A percentile compares a stretch with the other conserved stretches of the same genome.
phyloP scores from a whole-genome alignment of 768 basidiomycete genomes.

The Mycena latifolia region DNA sequence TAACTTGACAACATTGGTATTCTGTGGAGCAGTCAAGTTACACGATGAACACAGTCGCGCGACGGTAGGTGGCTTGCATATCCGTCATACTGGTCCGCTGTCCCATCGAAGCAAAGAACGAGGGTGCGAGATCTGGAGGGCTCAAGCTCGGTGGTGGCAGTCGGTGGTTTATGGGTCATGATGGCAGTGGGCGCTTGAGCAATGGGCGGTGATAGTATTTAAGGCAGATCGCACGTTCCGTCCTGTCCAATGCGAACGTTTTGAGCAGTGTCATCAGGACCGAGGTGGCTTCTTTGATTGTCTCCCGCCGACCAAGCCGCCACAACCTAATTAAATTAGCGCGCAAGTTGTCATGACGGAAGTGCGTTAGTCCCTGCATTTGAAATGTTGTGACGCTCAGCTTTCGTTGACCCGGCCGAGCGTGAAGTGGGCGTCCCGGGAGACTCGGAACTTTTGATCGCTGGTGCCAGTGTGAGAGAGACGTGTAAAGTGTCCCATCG shows the following conservation, averaged over 20 bases:
- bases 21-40: conserved; percentile 44
- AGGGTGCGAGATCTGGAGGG: conserved; percentile 47
- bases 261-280: neutral
- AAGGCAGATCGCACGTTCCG: neutral
- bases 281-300: no score
- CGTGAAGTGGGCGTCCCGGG: no score
- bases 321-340: no score
- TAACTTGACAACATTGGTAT: conserved; percentile 80
- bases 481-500: no score
- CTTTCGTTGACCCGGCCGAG: no score
- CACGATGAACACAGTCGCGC: neutral
- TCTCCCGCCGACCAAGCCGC: no score
- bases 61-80: conserved; percentile 37
- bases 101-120: conserved; percentile 74
- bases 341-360: no score
- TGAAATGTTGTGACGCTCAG: no score
- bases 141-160: conserved; percentile 2
- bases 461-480: no score
- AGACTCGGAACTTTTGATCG: no score
- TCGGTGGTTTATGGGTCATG: conserved; percentile 13
- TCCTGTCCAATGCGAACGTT: conserved; percentile 2
- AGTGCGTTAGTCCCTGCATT: no score
- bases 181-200: neutral
- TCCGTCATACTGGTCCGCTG: conserved; percentile 55
- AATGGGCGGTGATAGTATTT: neutral